Conservation (phyloP, 306 rosid genomes). For the Potentilla sterilis region DNA sequence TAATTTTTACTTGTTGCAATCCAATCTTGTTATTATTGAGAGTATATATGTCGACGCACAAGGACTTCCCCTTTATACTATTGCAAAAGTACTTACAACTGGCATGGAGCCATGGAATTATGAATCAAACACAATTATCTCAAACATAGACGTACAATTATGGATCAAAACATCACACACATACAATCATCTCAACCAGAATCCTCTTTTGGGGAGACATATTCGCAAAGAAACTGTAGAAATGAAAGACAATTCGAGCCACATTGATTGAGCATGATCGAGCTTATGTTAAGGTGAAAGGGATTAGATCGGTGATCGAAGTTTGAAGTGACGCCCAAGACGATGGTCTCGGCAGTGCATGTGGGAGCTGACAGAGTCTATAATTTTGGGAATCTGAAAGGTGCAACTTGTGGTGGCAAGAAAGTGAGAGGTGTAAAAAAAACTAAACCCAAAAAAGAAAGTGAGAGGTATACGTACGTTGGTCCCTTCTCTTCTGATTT, state of each 20-base stretch:
- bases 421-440: neutral
- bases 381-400: neutral
- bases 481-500: neutral
- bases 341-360: conserved; percentile 11
- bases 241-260: neutral
- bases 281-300: neutral
- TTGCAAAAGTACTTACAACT: too few species aligned
- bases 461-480: neutral
- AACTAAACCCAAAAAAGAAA: too few species aligned
- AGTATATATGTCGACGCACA: too few species aligned
- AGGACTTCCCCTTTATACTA: too few species aligned
- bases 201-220: neutral
- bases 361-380: conserved; percentile 3
- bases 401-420: conserved; percentile 12
- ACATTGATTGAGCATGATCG: neutral
- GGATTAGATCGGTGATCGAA: neutral
- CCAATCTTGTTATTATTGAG: too few species aligned
- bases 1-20: too few species aligned
- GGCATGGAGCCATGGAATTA: too few species aligned
- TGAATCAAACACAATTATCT: neutral
- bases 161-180: neutral
- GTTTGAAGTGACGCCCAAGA: neutral
- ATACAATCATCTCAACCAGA: neutral
- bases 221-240: neutral
- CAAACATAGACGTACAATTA: neutral